Conservation (phyloP, 2,329 filamentous ascomycete genomes). For the Chalara sp. region DNA sequence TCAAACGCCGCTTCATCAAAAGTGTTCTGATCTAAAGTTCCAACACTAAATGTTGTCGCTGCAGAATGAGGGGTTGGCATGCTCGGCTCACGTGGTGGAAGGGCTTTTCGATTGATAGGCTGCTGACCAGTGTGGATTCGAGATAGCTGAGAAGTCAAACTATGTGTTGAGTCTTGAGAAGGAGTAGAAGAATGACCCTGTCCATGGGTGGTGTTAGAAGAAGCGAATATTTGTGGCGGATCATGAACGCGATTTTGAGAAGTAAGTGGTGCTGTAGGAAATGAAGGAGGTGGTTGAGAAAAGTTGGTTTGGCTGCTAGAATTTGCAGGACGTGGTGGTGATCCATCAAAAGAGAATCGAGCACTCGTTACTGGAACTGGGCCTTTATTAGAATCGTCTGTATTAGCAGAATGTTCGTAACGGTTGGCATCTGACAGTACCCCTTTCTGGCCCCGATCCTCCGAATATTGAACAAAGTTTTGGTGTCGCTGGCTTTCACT, state of each 20-base stretch:
- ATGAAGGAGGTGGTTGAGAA: slow-evolving; percentile 14
- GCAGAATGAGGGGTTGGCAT: slow-evolving; percentile 32
- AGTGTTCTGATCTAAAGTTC: slow-evolving; percentile 34
- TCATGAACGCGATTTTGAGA: slow-evolving; percentile 7
- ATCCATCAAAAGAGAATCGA: slow-evolving; percentile 22
- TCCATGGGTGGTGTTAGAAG: slow-evolving; percentile 4
- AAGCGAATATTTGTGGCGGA: slow-evolving; percentile 9
- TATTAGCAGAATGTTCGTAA: slow-evolving; percentile 27
- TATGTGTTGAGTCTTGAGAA: slow-evolving; percentile 17
- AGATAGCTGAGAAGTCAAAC: slow-evolving; percentile 11
- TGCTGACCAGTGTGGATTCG: slow-evolving; percentile 33
- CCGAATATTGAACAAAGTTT: slow-evolving; percentile 16
- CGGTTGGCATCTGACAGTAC: slow-evolving; percentile 30
- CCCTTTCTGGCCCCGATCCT: slow-evolving; percentile 32
- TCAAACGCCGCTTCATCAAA: slow-evolving; percentile 44
- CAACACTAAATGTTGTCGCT: slow-evolving; percentile 30
- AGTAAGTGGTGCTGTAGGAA: slow-evolving; percentile 5
- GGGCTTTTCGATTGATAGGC: slow-evolving; percentile 43
- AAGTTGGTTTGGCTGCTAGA: slow-evolving; percentile 9
- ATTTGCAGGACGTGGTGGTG: slow-evolving; percentile 13
- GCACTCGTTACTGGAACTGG: slow-evolving; percentile 24
- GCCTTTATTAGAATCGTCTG: slow-evolving; percentile 26
- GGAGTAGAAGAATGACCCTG: slow-evolving; percentile 13
- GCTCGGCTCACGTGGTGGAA: slow-evolving; percentile 35
- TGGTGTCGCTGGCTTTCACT: slow-evolving; percentile 18